Base-by-base conservation (phyloP, 2,329 filamentous ascomycete genomes). In the Cladobotryum protrusum region DNA sequence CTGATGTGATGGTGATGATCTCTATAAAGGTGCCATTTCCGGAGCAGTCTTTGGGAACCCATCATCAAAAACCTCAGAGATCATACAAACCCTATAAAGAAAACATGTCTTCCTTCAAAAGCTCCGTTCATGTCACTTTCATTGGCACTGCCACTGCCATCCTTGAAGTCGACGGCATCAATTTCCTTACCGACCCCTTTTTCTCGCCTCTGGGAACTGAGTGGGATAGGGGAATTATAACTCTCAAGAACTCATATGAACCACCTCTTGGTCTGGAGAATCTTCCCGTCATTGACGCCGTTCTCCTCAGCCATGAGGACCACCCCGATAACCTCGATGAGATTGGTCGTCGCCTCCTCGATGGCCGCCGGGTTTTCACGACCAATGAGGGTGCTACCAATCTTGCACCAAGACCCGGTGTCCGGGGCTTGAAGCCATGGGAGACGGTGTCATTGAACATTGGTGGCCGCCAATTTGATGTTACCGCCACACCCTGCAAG, bases 91-190 rank as follows among this genome's bases (percentile, higher is more conserved):
- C 12, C 14, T 17, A 37, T 37, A 9, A 37, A 37, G 5, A 6
- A 37, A 42, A 9, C 40, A 50, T 52, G 52, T 47, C 40, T 20
- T 45, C 33, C 41, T 59, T 62, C 48, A 48, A 49, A 33, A 53
- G 45, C 32, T 49, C 48, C 20, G 35, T 72, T 24, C 65, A 48
- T 5, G 63, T 76, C 44, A 76, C 72, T 20, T 67, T 73, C 51
- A 70, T 78, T 45, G 70, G 69, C 13, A 76, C 74, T 1, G 74
- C 74, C 3, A 76, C 73, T 0, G 72, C 73, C n/a, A 68, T 77
- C 43, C 51, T 77, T 11, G 59, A 72, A 2, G 65, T 76, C 37
- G 59, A 70, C 37, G 67, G 65, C 14, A 50, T 72, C 48, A 72
- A 62, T 9, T 61, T 76, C 35, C 57, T 76, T 5, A 76, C 72